These are phyloP conservation scores for Aureobasidium zeae DNA, from an alignment of 2,329 filamentous ascomycete species.

Conservation along the genomic window DNA sequence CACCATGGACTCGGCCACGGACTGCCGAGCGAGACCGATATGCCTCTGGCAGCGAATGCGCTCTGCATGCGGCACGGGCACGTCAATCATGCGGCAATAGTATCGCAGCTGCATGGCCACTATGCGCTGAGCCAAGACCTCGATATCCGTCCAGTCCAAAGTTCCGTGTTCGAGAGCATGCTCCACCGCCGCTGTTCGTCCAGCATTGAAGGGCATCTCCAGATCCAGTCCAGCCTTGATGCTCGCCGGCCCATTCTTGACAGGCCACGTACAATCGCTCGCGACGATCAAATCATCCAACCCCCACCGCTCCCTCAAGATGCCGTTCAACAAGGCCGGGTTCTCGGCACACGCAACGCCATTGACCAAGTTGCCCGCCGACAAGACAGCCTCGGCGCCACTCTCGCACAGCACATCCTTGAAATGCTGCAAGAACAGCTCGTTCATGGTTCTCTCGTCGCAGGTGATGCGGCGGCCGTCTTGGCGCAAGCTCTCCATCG, in stretches of 20 bases:
- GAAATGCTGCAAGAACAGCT: constrained; percentile 23
- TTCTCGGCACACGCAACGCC: constrained; percentile 19
- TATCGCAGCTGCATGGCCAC: constrained; percentile 1
- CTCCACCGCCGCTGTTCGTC: constrained; percentile 9
- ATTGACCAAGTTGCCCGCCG: constrained; percentile 19
- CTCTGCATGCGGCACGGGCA: constrained; percentile 1
- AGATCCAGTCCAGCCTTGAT: constrained; percentile 19
- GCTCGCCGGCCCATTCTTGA: constrained; percentile 17
- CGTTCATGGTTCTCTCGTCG: constrained; percentile 23
- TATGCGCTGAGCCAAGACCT: not conserved
- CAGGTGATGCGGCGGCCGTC: constrained; percentile 23
- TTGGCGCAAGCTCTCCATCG: constrained; percentile 27
- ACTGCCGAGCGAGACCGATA: constrained; percentile 16
- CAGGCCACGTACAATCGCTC: constrained; percentile 18
- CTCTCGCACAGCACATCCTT: constrained; percentile 15
- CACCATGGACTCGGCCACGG: constrained; percentile 18
- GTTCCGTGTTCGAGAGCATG: constrained; percentile 5
- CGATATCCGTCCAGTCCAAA: constrained; percentile 2
- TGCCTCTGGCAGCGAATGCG: constrained; percentile 17
- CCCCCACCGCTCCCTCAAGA: constrained; percentile 18
- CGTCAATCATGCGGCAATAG: not conserved
- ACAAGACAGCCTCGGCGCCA: constrained; percentile 17
- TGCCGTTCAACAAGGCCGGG: constrained; percentile 15
- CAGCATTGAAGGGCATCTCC: constrained; percentile 18
- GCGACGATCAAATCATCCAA: constrained; percentile 18